Base-by-base conservation (phyloP, 2,329 filamentous ascomycete genomes). In the Plenodomus tracheiphilus region DNA sequence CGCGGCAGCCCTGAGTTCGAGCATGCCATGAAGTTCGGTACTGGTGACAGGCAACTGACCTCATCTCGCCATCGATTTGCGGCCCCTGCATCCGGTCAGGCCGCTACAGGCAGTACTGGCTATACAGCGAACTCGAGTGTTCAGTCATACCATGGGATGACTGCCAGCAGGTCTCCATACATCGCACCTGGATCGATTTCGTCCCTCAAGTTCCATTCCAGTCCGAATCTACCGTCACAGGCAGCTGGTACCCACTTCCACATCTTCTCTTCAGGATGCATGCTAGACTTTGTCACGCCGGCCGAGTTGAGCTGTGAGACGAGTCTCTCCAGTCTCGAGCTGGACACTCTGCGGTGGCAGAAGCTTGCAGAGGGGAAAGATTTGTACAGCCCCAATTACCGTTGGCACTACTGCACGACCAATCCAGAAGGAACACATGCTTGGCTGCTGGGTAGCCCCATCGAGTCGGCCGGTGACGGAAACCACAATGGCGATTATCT, bases 371-470 rank as follows among this genome's bases (percentile, higher is more conserved):
- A 97, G 65, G 94, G 94, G 3, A 88, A 90, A 41, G 94, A 99
- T 68, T 87, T 99, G 28, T 99, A 97, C 75, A 89, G 89, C 60
- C 79, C 85, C 0, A 90, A 88, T n/a, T 97, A 94, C 71, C 85
- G 93, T 51, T 99, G 94, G 94, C 93, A 97, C 71, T 99, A 99
- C 69, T 97, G 94, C 71, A 96, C 91, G 2, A 88, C 97, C 74
- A 95, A 97, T 68, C 87, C 94, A 52, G 90, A 96, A 62, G 93
- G 93, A 5, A 97, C 94, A 6, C 96, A 96, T 69, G 94, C 91
- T 7, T 99, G 94, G 92, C 79, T 99, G 19, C 81, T 99, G n/a
- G 94, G 94, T 8, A 97, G 91, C 64, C 89, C 89, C 2, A 87
- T 89, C 3, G 91, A 96, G 56, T 76, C 81, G 35, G 76, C 81